Conservation (phyloP, 768 basidiomycete genomes). For the Rhodosporidiobolus sp. region DNA sequence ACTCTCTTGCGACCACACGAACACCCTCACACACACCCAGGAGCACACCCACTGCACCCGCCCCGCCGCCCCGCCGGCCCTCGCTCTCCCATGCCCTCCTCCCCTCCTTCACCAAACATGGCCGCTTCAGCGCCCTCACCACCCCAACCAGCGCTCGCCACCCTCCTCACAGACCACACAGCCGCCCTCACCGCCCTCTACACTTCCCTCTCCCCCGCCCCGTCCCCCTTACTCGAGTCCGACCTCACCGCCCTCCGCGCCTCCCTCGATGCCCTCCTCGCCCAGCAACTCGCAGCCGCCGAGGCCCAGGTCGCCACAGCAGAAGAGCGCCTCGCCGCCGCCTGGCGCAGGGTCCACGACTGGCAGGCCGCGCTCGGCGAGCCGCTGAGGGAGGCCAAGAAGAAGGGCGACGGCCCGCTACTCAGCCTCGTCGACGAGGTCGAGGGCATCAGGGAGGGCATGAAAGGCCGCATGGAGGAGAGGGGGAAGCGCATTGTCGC, state of each 20-base stretch:
- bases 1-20: no score
- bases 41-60: no score
- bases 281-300: conserved; percentile 20
- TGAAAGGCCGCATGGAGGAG: conserved; percentile 53
- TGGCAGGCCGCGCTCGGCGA: conserved; percentile 62
- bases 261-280: not conserved
- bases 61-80: no score
- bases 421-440: not conserved
- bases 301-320: conserved; percentile 9
- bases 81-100: not conserved
- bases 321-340: conserved; percentile 66
- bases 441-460: conserved; percentile 49
- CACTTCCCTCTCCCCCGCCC: conserved; percentile 37
- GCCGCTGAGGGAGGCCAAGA: conserved; percentile 56
- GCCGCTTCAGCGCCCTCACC: not conserved
- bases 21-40: no score
- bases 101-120: conserved; percentile 14
- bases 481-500: conserved; percentile 42
- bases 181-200: conserved; percentile 36
- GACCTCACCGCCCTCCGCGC: not conserved
- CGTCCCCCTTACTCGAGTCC: not conserved
- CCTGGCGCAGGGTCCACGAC: conserved; percentile 69
- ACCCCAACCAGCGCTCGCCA: not conserved
- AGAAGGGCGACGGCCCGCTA: conserved; percentile 47
- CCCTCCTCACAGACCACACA: conserved; percentile 17